phyloP scores from a whole-genome alignment of 352 stramenopile genomes.

The Blastocystis sp. region DNA sequence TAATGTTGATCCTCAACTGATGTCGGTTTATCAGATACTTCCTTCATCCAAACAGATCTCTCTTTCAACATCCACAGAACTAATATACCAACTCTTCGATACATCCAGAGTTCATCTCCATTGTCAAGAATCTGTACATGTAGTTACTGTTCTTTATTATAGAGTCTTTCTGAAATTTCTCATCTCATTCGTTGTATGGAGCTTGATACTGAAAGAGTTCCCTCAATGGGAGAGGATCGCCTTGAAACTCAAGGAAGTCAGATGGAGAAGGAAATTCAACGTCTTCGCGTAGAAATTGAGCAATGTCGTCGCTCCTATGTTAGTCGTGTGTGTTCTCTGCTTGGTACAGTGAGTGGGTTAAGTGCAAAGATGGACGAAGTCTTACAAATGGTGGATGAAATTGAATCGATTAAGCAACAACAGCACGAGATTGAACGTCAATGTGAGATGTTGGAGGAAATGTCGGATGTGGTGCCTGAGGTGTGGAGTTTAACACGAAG shows the following conservation, averaged over 20 bases:
- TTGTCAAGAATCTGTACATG: background rate
- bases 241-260: background rate
- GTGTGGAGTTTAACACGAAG: background rate
- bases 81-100: slow-evolving; percentile 52
- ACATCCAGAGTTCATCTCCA: slow-evolving; percentile 3
- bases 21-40: background rate
- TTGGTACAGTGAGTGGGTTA: background rate
- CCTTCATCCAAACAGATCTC: background rate
- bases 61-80: slow-evolving; percentile 8
- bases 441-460: slow-evolving; percentile 37
- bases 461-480: background rate
- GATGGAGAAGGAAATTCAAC: slow-evolving; percentile 10
- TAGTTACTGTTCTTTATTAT: background rate
- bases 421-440: slow-evolving; percentile 2
- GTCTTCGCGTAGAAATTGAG: background rate
- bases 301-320: background rate
- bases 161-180: slow-evolving; percentile 24
- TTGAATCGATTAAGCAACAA: background rate
- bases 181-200: slow-evolving; percentile 25
- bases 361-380: slow-evolving; percentile 20
- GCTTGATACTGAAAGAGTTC: background rate
- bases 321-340: background rate
- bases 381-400: background rate
- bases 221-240: background rate
- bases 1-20: background rate